Base-by-base conservation (phyloP, 2,329 filamentous ascomycete species). In the Colletotrichum sp. region DNA sequence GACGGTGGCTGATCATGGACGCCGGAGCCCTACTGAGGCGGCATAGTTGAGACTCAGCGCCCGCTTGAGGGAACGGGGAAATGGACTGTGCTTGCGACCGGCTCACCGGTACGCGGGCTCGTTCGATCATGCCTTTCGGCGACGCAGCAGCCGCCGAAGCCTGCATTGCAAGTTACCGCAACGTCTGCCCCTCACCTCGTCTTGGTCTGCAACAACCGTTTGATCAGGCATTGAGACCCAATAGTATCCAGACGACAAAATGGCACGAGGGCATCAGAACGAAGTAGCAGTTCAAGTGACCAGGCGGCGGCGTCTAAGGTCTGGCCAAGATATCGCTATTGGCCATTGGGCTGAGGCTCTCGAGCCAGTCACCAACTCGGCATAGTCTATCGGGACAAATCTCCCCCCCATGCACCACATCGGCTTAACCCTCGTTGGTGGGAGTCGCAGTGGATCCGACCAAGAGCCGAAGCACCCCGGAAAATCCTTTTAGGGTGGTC, bases 391-490 rank as follows among this genome's bases (percentile, higher is more conserved):
- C 72, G 72, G 72, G 62, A 60, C 36, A 75, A 72, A 72, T 39
- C 34, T 62, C 36, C 71, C 48, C 24, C 71, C 60, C 72, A 75
- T 75, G 71, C 62, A 71, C 60, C 68, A 32, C 68, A 24, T 62
- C 68, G 60, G 72, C 68, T 39, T 32, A 34, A 36, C 67, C 39
- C 66, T 62, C 59, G 59, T 62, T 26, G 22, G 59, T 62, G 26
- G 26, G 16, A 62, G 59, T 62, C 24, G 26, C 57, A 22, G 59
- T 71, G 67, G 72, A 74, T 48, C 32, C 67, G 22, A 34, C 32
- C 63, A 65, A 65, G 36, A 75, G 62, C 62, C 72, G 52, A 72
- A 72, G 68, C 24, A 72, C 72, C 72, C 72, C 72, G 72, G 68
- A 67, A 71, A 72, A 72, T 72, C 72, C 63, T 28, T 60, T 72